A percentile compares a stretch with the other conserved stretches of the same genome.
phyloP scores from a whole-genome alignment of 305 asterid genomes.

The Fraxinus nigra region DNA sequence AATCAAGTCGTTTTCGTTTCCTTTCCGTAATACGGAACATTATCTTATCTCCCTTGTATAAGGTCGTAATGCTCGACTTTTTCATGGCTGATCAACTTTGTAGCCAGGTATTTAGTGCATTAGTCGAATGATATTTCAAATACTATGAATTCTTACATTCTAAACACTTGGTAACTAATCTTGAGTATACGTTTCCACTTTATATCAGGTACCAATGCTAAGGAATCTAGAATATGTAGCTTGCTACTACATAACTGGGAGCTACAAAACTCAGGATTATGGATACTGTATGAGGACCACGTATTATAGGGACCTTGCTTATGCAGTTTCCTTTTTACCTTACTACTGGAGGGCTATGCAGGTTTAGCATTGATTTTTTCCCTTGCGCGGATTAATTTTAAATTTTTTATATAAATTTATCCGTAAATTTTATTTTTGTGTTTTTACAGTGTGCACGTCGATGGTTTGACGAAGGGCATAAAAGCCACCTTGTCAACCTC shows the following conservation, averaged over 20 bases:
- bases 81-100: constrained; percentile 98
- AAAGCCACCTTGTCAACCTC: constrained; percentile 70
- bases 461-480: constrained; percentile 92
- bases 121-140: neutral
- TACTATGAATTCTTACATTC: neutral
- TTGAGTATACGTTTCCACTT: neutral
- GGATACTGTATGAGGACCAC: constrained; percentile 69
- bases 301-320: constrained; percentile 77
- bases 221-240: constrained; percentile 68
- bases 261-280: constrained; percentile 79
- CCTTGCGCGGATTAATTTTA: neutral
- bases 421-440: neutral
- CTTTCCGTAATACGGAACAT: constrained; percentile 69
- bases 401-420: neutral
- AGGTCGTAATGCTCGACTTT: constrained; percentile 90
- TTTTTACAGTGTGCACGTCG: constrained; percentile 71
- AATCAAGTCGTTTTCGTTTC: constrained; percentile 71
- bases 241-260: constrained; percentile 83
- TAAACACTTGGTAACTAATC: neutral
- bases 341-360: constrained; percentile 99
- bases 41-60: constrained; percentile 67
- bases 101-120: constrained; percentile 59
- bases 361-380: constrained; percentile 33
- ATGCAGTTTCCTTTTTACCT: constrained; percentile 89
- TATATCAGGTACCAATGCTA: constrained; percentile 75